Conservation (phyloP, 805 yeast genomes). For the Candida patagonica region DNA sequence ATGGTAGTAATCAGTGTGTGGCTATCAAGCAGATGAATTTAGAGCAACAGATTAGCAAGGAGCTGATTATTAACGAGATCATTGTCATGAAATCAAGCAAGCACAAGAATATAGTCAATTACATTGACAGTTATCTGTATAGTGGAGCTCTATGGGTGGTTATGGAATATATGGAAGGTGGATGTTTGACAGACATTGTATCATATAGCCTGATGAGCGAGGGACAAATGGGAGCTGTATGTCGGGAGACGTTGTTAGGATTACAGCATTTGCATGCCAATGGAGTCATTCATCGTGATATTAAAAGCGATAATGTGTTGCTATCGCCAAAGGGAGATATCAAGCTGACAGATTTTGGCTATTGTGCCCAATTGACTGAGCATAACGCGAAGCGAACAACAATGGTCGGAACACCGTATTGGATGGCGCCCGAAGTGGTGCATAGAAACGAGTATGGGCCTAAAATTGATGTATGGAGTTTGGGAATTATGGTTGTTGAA, state of each 20-base stretch:
- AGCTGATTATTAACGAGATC: conserved; percentile 89
- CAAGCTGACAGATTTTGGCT: conserved; percentile 90
- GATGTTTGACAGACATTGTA: conserved; percentile 90
- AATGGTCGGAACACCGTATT: conserved; percentile 97
- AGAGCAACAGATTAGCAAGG: conserved; percentile 86
- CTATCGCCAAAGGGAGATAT: conserved; percentile 76
- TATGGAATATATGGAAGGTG: conserved; percentile 99
- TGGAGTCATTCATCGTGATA: conserved; percentile 92
- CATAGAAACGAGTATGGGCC: conserved; percentile 92
- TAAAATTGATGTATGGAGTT: conserved; percentile 94
- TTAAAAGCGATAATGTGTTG: conserved; percentile 90
- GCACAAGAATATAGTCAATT: conserved; percentile 91
- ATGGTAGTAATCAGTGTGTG: conserved; percentile 54
- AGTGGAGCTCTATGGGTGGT: conserved; percentile 95
- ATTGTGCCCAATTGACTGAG: conserved; percentile 73
- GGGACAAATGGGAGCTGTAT: conserved; percentile 84
- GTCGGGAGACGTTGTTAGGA: conserved; percentile 85
- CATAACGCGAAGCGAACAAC: conserved; percentile 67
- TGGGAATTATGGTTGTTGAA: conserved; percentile 96
- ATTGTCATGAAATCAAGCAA: conserved; percentile 93
- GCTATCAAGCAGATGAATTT: conserved; percentile 97
- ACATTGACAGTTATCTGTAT: conserved; percentile 72
- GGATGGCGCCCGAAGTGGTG: conserved; percentile 99
- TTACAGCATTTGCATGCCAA: conserved; percentile 84
- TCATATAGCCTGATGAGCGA: conserved; percentile 79